Percentiles rank a stretch among this genome's conserved stretches.
phyloP scores from a whole-genome alignment of 176 grass and related monocot genomes.

The Bonia amplexicaulis region DNA sequence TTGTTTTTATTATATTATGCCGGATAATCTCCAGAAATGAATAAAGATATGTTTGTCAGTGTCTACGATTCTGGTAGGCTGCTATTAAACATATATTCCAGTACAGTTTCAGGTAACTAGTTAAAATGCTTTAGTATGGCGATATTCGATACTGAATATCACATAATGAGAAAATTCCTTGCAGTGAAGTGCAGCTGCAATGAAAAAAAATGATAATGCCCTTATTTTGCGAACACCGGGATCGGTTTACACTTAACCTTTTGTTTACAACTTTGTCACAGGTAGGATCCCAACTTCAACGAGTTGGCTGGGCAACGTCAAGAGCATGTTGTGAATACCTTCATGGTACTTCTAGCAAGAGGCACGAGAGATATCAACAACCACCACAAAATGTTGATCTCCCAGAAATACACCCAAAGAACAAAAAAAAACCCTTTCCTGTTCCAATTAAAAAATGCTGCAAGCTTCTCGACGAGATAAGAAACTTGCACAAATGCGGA shows the following conservation, averaged over 20 bases:
- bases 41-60: not conserved
- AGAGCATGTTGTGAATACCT: slow-evolving; percentile 27
- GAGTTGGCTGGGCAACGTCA: not conserved
- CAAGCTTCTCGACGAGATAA: slow-evolving; percentile 55
- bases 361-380: slow-evolving; percentile 16
- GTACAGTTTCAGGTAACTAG: not conserved
- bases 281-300: not conserved
- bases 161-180: not conserved
- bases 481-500: slow-evolving; percentile 61
- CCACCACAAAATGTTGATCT: slow-evolving; percentile 79
- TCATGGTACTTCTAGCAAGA: slow-evolving; percentile 17
- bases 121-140: not conserved
- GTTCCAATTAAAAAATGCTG: slow-evolving; percentile 69
- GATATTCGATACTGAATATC: not conserved
- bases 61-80: not conserved
- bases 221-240: not conserved
- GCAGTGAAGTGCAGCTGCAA: not conserved
- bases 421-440: slow-evolving; percentile 83
- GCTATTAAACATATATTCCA: not conserved
- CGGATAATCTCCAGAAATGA: not conserved
- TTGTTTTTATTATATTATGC: not conserved
- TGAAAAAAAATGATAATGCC: not conserved
- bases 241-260: not conserved
- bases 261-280: slow-evolving; percentile 4
- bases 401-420: slow-evolving; percentile 61